Evolutionary conservation across 2,329 filamentous ascomycete species (phyloP), one percentile per base, ranked within the genome.

Genomic region (Pseudonectria buxi): DNA sequence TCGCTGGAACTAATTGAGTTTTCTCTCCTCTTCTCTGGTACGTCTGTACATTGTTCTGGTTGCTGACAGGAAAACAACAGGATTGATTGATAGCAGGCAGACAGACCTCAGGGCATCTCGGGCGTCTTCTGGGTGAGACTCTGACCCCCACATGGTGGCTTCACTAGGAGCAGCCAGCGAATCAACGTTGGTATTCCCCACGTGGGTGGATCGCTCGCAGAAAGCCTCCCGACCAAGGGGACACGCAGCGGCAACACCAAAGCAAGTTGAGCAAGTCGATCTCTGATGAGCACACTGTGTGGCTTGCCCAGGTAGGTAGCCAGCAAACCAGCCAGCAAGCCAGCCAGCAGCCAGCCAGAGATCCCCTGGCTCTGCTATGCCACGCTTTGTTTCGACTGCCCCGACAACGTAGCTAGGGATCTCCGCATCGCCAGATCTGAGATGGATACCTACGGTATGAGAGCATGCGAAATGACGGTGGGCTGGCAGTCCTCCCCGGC

Each of bases 151-250:
- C 43, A 37, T 36, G 29, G 39, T 36, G 40, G 44, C 42, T 48
- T 53, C 30, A 41, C 29, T 18, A 36, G 14, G 16, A 24, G 31
- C 9, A 18, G 6, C 22, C 32, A 36, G 30, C 46, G 41, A 53
- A 53, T 53, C 46, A 51, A 25, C 24, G n/a, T 18, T 24, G 15
- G 30, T 29, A 14, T 31, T 24, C 43, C 39, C 43, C 46, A 49
- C 40, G 45, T 50, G 47, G 37, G 40, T 50, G 44, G 40, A 41
- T 41, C 39, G 24, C n/a, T 30, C 34, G 35, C 35, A 32, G 35
- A 39, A 30, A 28, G 39, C 38, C 31, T 28, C 26, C 30, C 14
- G n/a, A 13, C 18, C 26, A 34, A n/a, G 14, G 30, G 32, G 33
- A 22, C 18, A 22, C 18, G 18, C 18, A 22, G 18, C 18, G 9